Evolutionary conservation across 345 rosid genomes (phyloP), one percentile per base, ranked within the genome.

Genomic region (Punica granatum): DNA sequence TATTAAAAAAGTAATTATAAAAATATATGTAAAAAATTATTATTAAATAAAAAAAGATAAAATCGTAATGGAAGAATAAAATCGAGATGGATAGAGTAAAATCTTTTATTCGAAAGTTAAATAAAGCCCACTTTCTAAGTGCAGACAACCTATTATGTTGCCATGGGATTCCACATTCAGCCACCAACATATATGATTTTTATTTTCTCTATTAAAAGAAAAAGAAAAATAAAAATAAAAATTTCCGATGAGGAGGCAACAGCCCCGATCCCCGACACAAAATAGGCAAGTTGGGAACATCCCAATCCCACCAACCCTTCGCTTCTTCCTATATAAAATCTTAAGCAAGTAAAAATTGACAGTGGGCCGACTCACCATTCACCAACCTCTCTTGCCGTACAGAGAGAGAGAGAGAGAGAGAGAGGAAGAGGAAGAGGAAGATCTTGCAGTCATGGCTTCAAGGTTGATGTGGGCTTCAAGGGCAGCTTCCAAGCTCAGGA

Each of bases 401-500:
- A 9, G 43, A n/a, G 23, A 26, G 56, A 3, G 31, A 32, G 19
- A 0, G 32, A 66, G 43, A 19, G 60, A 34, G 10, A 66, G 18
- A 39, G 7, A 23, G 37, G 32, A 62, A 32, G 18, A 12, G 9
- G 56, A 12, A 13, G 44, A 32, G 66, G 34, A 32, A 14, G 31
- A 26, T 34, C 48, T 35, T n/a, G 44, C 67, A 19, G 46, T 26
- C 42, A 86, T 88, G 96, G 92, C 98, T 34, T 80, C 83, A 7
- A 77, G 86, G 66, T 46, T 80, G 76, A 69, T 92, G 78, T 90
- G 91, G 92, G 92, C 96, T 61, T 86, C 96, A 64, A 85, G 87
- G 74, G 92, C 88, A 60, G 96, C 95, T 74, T 90, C 96, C 48
- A 77, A 78, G 76, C 87, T 92, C 64, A 83, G 86, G 92, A 86